phyloP scores from a whole-genome alignment of 768 basidiomycete species.

The Mycena galericulata region DNA sequence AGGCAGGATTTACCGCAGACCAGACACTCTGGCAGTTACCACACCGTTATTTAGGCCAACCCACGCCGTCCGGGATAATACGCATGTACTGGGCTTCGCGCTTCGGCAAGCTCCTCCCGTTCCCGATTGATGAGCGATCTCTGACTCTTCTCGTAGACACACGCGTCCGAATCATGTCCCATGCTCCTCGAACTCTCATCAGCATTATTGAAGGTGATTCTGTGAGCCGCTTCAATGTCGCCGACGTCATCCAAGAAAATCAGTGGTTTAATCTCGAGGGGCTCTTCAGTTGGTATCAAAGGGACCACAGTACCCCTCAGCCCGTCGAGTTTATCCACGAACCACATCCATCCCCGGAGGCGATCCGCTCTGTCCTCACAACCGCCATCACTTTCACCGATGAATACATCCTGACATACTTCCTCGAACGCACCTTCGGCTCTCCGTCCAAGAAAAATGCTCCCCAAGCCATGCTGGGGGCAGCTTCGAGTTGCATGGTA shows the following conservation, averaged over 20 bases:
- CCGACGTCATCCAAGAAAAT: slow-evolving; percentile 19
- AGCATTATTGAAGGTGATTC: slow-evolving; percentile 28
- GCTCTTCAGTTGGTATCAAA: slow-evolving; percentile 29
- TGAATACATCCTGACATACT: slow-evolving; percentile 15
- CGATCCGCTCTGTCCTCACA: slow-evolving; percentile 13
- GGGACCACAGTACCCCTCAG: slow-evolving; percentile 25
- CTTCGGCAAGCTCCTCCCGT: slow-evolving; percentile 4
- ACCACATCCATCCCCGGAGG: slow-evolving; percentile 22
- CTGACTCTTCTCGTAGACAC: slow-evolving; percentile 8
- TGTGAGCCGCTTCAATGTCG: slow-evolving; percentile 5
- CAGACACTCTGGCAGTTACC: neutral
- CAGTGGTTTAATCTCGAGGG: slow-evolving; percentile 24
- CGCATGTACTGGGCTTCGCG: slow-evolving; percentile 17
- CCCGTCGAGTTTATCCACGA: slow-evolving; percentile 29
- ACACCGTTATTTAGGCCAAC: slow-evolving; percentile 10
- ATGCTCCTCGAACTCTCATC: slow-evolving; percentile 9
- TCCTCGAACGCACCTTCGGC: slow-evolving; percentile 22
- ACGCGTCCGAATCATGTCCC: slow-evolving; percentile 16
- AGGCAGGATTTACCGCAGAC: slow-evolving; percentile 21
- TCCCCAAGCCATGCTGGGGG: neutral
- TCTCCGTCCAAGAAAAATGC: slow-evolving; percentile 23
- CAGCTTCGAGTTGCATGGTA: slow-evolving; percentile 8
- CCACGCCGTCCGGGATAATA: neutral
- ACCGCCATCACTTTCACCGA: slow-evolving; percentile 19
- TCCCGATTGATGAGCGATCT: neutral